These are phyloP conservation scores for Cutaneotrichosporon cyanovorans DNA, from an alignment of 1,284 basidiomycete genomes.

Conservation along the genomic window DNA sequence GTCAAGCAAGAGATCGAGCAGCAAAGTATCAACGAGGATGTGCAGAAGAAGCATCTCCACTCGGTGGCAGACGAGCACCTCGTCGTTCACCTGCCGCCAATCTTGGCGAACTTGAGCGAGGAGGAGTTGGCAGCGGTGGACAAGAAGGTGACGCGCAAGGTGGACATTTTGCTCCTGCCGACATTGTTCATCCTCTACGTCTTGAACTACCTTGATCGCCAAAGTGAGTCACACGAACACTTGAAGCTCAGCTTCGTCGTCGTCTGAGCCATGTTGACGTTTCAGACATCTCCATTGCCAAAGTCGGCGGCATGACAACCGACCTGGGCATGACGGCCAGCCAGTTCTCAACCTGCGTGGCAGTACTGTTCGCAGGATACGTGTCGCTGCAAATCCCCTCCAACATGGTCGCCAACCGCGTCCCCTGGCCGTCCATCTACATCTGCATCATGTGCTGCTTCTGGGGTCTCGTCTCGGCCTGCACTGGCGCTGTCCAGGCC, in stretches of 20 bases:
- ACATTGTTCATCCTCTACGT: slow-evolving; percentile 9
- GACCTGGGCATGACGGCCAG: slow-evolving; percentile 17
- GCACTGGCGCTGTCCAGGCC: slow-evolving; percentile 29
- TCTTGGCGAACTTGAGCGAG: slow-evolving; percentile 22
- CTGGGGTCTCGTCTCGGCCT: slow-evolving; percentile 36
- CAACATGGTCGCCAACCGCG: slow-evolving; percentile 31
- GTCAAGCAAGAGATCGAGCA: not conserved
- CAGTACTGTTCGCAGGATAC: slow-evolving; percentile 24
- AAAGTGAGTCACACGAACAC: slow-evolving; percentile 1
- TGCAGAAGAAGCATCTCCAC: too few relatives aligned
- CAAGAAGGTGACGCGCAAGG: slow-evolving; percentile 20
- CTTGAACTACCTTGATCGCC: slow-evolving; percentile 12
- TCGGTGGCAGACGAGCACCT: slow-evolving; percentile 11
- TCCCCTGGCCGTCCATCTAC: slow-evolving; percentile 31
- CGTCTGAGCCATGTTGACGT: too few relatives aligned
- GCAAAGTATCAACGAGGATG: not conserved
- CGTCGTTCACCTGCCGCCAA: slow-evolving; percentile 20
- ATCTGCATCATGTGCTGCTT: slow-evolving; percentile 21
- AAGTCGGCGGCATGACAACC: slow-evolving; percentile 15
- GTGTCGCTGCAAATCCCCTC: slow-evolving; percentile 38
- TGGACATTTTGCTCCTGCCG: slow-evolving; percentile 20
- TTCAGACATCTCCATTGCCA: slow-evolving; percentile 15
- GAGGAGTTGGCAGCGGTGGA: slow-evolving; percentile 31
- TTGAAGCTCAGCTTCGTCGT: too few relatives aligned
- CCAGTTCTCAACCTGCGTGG: slow-evolving; percentile 30